Conservation (phyloP, 2,329 filamentous ascomycete species). For the Neopestalotiopsis clavispora region DNA sequence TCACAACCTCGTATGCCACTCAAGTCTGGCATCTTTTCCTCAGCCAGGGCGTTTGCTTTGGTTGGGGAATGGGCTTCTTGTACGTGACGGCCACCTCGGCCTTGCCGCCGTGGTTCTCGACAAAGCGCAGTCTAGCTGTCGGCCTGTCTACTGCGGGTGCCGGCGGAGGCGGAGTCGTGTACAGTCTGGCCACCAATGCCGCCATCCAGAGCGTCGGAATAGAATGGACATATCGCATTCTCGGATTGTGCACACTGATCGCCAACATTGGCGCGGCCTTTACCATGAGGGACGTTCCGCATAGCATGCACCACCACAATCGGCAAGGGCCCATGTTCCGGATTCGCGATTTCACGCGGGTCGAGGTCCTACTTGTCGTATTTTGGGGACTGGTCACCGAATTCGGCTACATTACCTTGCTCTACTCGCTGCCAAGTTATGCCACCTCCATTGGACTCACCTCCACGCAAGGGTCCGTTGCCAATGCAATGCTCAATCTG, state of each 20-base stretch:
- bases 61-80: slow-evolving; percentile 64
- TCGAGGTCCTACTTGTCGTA: slow-evolving; percentile 62
- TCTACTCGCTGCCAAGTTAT: slow-evolving; percentile 69
- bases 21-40: slow-evolving; percentile 66
- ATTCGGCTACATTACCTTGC: slow-evolving; percentile 67
- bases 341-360: slow-evolving; percentile 52
- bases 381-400: slow-evolving; percentile 65
- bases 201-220: slow-evolving; percentile 62
- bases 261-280: slow-evolving; percentile 59
- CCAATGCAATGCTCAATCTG: slow-evolving; percentile 67
- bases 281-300: slow-evolving; percentile 61
- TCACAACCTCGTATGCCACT: slow-evolving; percentile 56
- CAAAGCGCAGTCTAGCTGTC: slow-evolving; percentile 61
- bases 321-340: slow-evolving; percentile 57
- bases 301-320: slow-evolving; percentile 49
- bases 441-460: slow-evolving; percentile 62
- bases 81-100: slow-evolving; percentile 62
- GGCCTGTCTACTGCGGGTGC: slow-evolving; percentile 63
- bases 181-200: slow-evolving; percentile 60
- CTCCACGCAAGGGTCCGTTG: slow-evolving; percentile 62
- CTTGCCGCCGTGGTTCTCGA: slow-evolving; percentile 66
- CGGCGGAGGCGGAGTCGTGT: slow-evolving; percentile 64
- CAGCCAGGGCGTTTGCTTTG: slow-evolving; percentile 63
- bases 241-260: slow-evolving; percentile 58
- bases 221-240: slow-evolving; percentile 64